These are phyloP conservation scores for Gossypium thurberi DNA, from an alignment of 345 rosid genomes.

Conservation along the genomic window DNA sequence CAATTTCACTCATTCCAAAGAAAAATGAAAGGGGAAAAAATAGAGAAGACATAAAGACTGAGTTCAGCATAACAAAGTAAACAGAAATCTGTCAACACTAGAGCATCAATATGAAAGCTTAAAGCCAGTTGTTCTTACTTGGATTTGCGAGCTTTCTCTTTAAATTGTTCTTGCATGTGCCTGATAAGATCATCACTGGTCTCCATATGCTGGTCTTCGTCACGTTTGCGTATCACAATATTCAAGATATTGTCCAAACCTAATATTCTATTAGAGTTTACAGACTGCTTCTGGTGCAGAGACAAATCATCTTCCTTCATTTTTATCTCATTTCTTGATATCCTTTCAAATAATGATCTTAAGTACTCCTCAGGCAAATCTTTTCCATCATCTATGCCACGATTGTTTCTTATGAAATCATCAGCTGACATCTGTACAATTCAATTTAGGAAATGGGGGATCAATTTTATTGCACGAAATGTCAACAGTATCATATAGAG, in stretches of 20 bases:
- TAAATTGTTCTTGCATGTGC: conserved; percentile 96
- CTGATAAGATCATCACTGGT: conserved; percentile 95
- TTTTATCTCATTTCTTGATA: conserved; percentile 93
- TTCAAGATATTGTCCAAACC: conserved; percentile 91
- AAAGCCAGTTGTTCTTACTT: conserved; percentile 55
- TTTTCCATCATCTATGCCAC: conserved; percentile 97
- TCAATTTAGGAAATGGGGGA: conserved; percentile 17
- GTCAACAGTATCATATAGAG: conserved; percentile 18
- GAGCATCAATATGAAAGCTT: background rate
- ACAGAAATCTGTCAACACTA: background rate
- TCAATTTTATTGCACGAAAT: conserved; percentile 22
- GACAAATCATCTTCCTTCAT: conserved; percentile 90
- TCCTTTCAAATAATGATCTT: conserved; percentile 82
- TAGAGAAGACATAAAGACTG: background rate
- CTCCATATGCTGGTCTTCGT: conserved; percentile 71
- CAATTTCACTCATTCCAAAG: background rate
- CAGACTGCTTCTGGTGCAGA: conserved; percentile 74
- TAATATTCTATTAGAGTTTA: conserved; percentile 71
- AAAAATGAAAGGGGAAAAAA: background rate
- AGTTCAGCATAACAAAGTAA: background rate
- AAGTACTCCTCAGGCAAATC: conserved; percentile 89
- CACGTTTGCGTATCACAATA: conserved; percentile 90
- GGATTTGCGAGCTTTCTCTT: conserved; percentile 96
- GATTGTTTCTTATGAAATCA: conserved; percentile 91
- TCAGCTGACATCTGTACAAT: conserved; percentile 92